A percentile compares a stretch with the other conserved stretches of the same genome.
phyloP scores from a whole-genome alignment of 306 rosid species.

The Trichosanthes truncata region DNA sequence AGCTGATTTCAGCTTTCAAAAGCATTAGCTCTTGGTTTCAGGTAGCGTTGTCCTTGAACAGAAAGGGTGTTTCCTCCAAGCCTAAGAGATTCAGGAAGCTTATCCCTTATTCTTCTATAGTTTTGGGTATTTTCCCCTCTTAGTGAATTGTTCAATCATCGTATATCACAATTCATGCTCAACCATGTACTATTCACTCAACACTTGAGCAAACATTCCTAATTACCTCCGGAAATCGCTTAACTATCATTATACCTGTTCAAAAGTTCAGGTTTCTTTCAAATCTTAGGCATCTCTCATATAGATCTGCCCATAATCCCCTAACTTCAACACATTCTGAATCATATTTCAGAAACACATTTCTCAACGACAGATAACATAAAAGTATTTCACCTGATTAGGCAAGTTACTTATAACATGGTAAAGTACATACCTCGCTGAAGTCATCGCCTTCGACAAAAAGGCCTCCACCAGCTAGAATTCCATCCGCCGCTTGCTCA shows the following conservation, averaged over 20 bases:
- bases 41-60: neutral
- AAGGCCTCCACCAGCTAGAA: constrained; percentile 8
- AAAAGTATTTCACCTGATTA: neutral
- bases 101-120: neutral
- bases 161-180: neutral
- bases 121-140: neutral
- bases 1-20: neutral
- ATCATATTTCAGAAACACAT: neutral
- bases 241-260: neutral
- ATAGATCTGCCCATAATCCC: neutral
- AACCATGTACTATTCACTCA: neutral
- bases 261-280: neutral
- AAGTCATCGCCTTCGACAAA: constrained; percentile 32
- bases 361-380: neutral
- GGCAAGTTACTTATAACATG: constrained; percentile 25
- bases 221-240: neutral
- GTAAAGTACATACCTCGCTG: constrained; percentile 16
- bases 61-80: neutral
- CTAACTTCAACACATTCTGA: neutral
- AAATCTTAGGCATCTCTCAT: neutral
- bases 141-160: neutral
- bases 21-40: neutral
- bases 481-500: constrained; percentile 8
- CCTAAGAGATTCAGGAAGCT: neutral
- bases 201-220: neutral